phyloP scores from a whole-genome alignment of 2,329 filamentous ascomycete species.

The Dothideomycetidae sp. region DNA sequence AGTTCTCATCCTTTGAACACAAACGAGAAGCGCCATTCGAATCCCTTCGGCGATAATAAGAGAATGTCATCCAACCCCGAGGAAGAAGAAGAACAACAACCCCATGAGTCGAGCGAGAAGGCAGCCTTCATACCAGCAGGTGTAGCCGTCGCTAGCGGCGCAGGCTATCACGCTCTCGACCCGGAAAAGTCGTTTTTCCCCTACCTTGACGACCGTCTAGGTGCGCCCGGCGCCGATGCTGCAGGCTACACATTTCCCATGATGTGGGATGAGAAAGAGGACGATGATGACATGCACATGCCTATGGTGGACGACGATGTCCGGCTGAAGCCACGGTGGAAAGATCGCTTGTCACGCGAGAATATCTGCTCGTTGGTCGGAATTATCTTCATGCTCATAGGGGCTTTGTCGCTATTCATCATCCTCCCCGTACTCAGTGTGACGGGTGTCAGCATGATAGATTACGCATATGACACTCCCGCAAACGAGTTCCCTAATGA shows the following conservation, averaged over 20 bases:
- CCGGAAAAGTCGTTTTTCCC: slow-evolving; percentile 26
- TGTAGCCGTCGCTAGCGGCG: not conserved
- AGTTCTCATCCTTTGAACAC: slow-evolving; percentile 12
- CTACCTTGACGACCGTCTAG: slow-evolving; percentile 34
- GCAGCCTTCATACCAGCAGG: slow-evolving; percentile 9
- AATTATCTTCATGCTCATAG: slow-evolving; percentile 31
- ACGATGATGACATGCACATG: slow-evolving; percentile 41
- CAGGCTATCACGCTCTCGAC: slow-evolving; percentile 13
- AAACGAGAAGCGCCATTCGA: slow-evolving; percentile 19
- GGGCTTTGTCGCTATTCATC: slow-evolving; percentile 37
- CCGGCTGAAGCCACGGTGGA: slow-evolving; percentile 27
- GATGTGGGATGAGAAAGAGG: slow-evolving; percentile 36
- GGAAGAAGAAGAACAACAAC: slow-evolving; percentile 12
- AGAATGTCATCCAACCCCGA: slow-evolving; percentile 17
- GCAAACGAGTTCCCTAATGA: slow-evolving; percentile 26
- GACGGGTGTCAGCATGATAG: slow-evolving; percentile 26
- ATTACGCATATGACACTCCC: slow-evolving; percentile 27
- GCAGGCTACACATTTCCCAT: slow-evolving; percentile 31
- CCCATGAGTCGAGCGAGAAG: slow-evolving; percentile 9
- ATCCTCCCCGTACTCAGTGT: slow-evolving; percentile 37
- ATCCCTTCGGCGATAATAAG: slow-evolving; percentile 21
- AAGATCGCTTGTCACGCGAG: slow-evolving; percentile 32
- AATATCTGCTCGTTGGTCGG: slow-evolving; percentile 31
- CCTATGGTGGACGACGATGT: slow-evolving; percentile 37
- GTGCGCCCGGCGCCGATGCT: slow-evolving; percentile 29